Evolutionary conservation across 163 green algal species (phyloP).

Genomic region (Chlamydomonas reinhardtii): DNA sequence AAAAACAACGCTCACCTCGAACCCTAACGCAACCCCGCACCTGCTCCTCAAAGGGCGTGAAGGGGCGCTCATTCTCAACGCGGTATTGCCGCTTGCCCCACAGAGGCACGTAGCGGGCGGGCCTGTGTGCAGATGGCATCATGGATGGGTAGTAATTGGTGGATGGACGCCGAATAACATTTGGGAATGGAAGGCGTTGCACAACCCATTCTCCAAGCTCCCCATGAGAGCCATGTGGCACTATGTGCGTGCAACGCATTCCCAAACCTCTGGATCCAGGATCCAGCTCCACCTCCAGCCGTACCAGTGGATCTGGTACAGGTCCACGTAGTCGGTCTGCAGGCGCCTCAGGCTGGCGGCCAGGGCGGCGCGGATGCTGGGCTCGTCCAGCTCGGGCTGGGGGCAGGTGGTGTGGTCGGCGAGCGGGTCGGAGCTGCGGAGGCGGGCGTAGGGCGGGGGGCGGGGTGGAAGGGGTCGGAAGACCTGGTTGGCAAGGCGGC

Average conservation of each 20-base stretch:
- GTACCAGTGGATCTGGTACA: constrained; percentile 85
- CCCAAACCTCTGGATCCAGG: no score
- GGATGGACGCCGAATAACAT: no score
- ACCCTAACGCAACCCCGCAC: no score
- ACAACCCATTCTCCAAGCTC: no score
- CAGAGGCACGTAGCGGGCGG: constrained; percentile 80
- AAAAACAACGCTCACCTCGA: no score
- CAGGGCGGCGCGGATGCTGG: constrained; percentile 63
- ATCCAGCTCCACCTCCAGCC: no score
- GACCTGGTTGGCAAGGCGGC: no score
- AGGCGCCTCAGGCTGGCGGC: constrained; percentile 77
- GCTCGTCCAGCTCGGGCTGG: constrained; percentile 51
- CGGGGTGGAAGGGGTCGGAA: not conserved
- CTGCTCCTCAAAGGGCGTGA: constrained; percentile 60
- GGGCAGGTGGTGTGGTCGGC: not conserved
- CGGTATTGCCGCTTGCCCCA: constrained; percentile 85
- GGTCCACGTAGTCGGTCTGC: constrained; percentile 88
- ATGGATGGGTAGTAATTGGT: no score
- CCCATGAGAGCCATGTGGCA: no score
- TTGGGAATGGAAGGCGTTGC: no score
- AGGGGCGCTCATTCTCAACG: constrained; percentile 9
- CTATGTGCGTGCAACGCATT: no score
- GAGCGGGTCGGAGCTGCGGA: constrained; percentile 52
- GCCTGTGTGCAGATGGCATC: no score
- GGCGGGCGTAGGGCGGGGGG: not conserved